A percentile compares a stretch with the other conserved stretches of the same genome.
These are phyloP conservation scores for Helianthus annuus DNA, from an alignment of 129 eudicot species.

Conservation along the genomic window HanXRQr2.0-SUNRISE NC_035433.2:60589217-60589716, in stretches of 20 bases:
- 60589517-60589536: background rate
- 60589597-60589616: background rate
- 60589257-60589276: background rate
- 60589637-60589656: background rate
- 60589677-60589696: slow-evolving; percentile 4
- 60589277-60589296: slow-evolving; percentile 1
- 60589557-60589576: background rate
- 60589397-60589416: slow-evolving; percentile 2
- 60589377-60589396: slow-evolving; percentile 1
- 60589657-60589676: background rate
- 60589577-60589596: slow-evolving; percentile 20
- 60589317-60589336: slow-evolving; percentile 5
- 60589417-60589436: background rate
- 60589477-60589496: background rate
- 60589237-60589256: too few species aligned
- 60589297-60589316: slow-evolving; percentile 11
- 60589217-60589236: background rate
- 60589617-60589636: background rate
- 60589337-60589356: background rate
- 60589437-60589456: background rate
- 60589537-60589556: background rate
- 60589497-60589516: background rate
- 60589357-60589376: background rate
- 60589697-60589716: background rate
- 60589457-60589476: background rate